Evolutionary conservation across 805 yeast genomes (phyloP).

Genomic region (Suhomyces kilbournensis): DNA sequence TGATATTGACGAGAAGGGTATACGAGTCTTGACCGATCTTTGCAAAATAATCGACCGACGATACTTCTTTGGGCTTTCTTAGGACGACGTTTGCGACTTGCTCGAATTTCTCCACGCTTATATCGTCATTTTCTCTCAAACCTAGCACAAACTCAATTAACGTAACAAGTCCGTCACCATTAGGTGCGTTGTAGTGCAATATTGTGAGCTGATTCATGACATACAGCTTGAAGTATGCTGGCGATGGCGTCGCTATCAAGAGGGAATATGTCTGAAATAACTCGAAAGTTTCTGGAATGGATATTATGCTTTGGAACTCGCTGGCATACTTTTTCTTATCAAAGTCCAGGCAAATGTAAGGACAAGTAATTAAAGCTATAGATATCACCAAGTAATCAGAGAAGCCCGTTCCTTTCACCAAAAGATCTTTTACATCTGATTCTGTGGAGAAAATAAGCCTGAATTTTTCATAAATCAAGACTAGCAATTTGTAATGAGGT

Average conservation of each 20-base stretch:
- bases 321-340: conserved; percentile 6
- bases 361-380: conserved; percentile 40
- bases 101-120: conserved; percentile 63
- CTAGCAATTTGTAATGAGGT: conserved; percentile 16
- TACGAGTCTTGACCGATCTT: conserved; percentile 64
- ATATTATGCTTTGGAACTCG: conserved; percentile 30
- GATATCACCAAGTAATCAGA: conserved; percentile 56
- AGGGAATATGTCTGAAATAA: conserved; percentile 59
- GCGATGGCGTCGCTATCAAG: conserved; percentile 48
- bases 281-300: conserved; percentile 61
- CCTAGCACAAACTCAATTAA: conserved; percentile 78
- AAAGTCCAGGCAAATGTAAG: conserved; percentile 13
- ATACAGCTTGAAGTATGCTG: conserved; percentile 44
- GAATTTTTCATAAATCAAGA: conserved; percentile 32
- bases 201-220: conserved; percentile 50
- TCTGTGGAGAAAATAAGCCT: conserved; percentile 31
- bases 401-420: conserved; percentile 64
- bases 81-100: conserved; percentile 65
- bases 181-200: conserved; percentile 52
- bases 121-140: conserved; percentile 65
- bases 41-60: conserved; percentile 50
- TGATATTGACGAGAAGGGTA: conserved; percentile 53
- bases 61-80: conserved; percentile 54
- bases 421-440: conserved; percentile 50
- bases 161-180: conserved; percentile 64